These are phyloP conservation scores for Pseudocercospora crystallina DNA, from an alignment of 2,329 filamentous ascomycete genomes.

Conservation along the genomic window DNA sequence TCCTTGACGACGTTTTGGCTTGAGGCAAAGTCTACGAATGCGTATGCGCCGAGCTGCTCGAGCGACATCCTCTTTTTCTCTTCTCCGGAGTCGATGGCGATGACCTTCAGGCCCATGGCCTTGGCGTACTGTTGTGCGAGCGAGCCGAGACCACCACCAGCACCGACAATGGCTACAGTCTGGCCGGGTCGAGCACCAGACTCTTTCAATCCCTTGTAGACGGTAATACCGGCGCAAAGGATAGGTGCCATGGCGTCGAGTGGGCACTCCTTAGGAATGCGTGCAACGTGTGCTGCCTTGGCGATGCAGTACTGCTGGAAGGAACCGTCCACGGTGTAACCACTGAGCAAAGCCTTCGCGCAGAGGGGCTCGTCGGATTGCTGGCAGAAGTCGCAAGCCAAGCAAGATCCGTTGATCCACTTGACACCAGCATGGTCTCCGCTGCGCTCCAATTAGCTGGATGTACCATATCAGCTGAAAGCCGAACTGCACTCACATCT, in stretches of 20 bases:
- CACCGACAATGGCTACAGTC: constrained; percentile 80
- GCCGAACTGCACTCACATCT: constrained; percentile 50
- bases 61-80: constrained; percentile 74
- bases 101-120: constrained; percentile 79
- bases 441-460: constrained; percentile 18
- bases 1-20: constrained; percentile 78
- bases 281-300: constrained; percentile 81
- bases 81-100: constrained; percentile 79
- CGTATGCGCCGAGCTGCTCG: constrained; percentile 65
- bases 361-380: constrained; percentile 82
- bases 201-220: constrained; percentile 90
- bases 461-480: too few species aligned
- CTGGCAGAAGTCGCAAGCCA: constrained; percentile 80
- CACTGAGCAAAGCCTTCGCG: constrained; percentile 70
- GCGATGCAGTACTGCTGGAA: constrained; percentile 93
- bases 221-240: constrained; percentile 75
- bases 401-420: constrained; percentile 88
- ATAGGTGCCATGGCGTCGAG: constrained; percentile 78
- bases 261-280: constrained; percentile 72
- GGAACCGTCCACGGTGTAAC: constrained; percentile 87
- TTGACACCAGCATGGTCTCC: constrained; percentile 85
- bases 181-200: constrained; percentile 72
- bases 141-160: constrained; percentile 77
- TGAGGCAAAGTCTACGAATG: constrained; percentile 77
- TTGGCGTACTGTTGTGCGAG: constrained; percentile 84